phyloP scores from a whole-genome alignment of 495 filamentous ascomycete genomes.

The Apiosordaria backusii region DNA sequence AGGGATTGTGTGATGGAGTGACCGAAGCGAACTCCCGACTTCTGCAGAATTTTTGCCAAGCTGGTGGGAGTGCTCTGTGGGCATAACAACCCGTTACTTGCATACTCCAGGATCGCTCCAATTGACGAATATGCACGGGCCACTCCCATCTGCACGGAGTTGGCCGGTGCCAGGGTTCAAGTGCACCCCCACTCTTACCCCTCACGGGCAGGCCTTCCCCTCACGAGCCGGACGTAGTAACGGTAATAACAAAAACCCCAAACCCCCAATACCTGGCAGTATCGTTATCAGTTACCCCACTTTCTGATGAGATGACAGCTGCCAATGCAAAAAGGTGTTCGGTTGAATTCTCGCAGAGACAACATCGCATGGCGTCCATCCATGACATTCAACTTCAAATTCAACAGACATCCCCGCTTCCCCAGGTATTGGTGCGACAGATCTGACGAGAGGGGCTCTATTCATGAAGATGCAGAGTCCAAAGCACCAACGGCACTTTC shows the following conservation, averaged over 20 bases:
- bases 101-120: neutral
- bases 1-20: conserved; percentile 8
- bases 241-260: neutral
- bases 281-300: neutral
- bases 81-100: conserved; percentile 1
- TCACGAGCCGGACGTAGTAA: neutral
- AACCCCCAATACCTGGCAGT: too few relatives aligned
- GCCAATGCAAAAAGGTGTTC: neutral
- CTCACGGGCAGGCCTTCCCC: neutral
- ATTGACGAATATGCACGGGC: neutral
- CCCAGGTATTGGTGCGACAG: conserved; percentile 6
- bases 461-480: neutral
- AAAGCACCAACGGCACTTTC: neutral
- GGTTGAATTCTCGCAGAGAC: neutral
- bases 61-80: neutral
- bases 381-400: neutral
- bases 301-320: neutral
- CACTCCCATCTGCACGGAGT: neutral
- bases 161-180: neutral
- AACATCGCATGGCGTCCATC: conserved; percentile 1
- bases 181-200: neutral
- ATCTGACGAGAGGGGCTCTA: conserved; percentile 4
- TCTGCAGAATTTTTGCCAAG: neutral
- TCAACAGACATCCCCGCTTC: conserved; percentile 5
- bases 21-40: neutral